These are phyloP conservation scores for Axilococcus clingmanii DNA, from an alignment of 139 green algal species.

Conservation along the genomic window DNA sequence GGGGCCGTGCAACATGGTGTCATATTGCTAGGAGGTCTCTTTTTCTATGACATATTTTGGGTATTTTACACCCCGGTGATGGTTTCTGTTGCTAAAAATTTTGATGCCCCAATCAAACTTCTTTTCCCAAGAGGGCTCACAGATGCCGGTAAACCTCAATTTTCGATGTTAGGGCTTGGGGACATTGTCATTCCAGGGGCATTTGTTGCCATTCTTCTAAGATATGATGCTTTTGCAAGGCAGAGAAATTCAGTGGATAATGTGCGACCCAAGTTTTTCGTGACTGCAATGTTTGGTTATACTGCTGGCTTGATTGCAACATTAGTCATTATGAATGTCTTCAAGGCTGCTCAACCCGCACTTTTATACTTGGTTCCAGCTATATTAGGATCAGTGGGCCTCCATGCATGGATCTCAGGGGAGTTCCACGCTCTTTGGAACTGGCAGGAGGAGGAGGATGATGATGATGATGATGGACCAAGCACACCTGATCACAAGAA, in stretches of 20 bases:
- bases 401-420: constrained; percentile 44
- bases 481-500: not conserved
- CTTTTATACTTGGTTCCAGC: constrained; percentile 96
- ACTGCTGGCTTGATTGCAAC: constrained; percentile 69
- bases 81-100: constrained; percentile 84
- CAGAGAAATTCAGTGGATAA: constrained; percentile 5
- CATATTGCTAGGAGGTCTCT: constrained; percentile 84
- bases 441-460: constrained; percentile 15
- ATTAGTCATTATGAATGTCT: constrained; percentile 95
- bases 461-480: not conserved
- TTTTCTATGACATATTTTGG: constrained; percentile 99
- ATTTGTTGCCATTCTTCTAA: constrained; percentile 91
- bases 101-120: constrained; percentile 98
- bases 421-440: constrained; percentile 44
- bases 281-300: constrained; percentile 75
- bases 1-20: constrained; percentile 51
- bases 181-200: constrained; percentile 91
- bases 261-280: constrained; percentile 20
- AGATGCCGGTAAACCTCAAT: constrained; percentile 33
- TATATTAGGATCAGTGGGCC: constrained; percentile 56
- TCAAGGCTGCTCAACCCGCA: constrained; percentile 91
- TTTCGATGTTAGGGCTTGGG: constrained; percentile 94
- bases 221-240: constrained; percentile 60
- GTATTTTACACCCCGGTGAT: constrained; percentile 93
- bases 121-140: constrained; percentile 45